phyloP scores from a whole-genome alignment of 2,329 filamentous ascomycete species.

The Apiospora hydei region DNA sequence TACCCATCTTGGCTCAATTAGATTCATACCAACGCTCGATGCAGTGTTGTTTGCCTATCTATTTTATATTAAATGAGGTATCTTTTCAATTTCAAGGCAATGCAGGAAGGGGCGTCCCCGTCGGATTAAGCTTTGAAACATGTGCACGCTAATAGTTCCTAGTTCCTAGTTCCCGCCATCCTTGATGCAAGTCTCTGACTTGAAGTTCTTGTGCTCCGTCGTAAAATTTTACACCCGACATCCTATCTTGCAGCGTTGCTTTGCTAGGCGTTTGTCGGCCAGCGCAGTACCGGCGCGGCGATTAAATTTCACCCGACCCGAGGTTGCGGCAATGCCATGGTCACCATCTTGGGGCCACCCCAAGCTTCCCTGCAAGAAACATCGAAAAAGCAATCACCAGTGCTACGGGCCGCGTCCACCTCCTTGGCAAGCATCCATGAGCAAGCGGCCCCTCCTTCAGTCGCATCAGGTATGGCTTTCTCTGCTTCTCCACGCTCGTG shows the following conservation, averaged over 20 bases:
- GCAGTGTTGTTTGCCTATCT: background rate
- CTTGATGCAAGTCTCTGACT: background rate
- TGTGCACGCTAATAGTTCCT: background rate
- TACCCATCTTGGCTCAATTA: background rate
- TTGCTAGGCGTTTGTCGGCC: background rate
- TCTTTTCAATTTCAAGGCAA: too few species aligned
- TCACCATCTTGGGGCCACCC: background rate
- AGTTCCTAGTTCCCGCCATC: background rate
- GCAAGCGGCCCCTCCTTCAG: background rate
- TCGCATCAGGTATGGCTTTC: background rate
- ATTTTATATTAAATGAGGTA: background rate
- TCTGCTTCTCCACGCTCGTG: conserved; percentile 3
- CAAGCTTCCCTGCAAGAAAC: conserved; percentile 1
- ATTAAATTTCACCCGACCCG: conserved; percentile 1
- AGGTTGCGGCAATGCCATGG: background rate
- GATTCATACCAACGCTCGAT: background rate
- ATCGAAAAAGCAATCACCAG: conserved; percentile 11
- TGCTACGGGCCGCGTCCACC: background rate
- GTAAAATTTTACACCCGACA: background rate
- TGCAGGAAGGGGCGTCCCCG: background rate
- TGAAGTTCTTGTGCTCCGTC: background rate
- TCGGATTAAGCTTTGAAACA: conserved; percentile 15
- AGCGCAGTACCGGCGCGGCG: background rate
- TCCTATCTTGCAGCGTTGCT: background rate
- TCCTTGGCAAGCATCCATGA: background rate